phyloP scores from a whole-genome alignment of 2,329 filamentous ascomycete genomes.

The Penicillium sp. region DNA sequence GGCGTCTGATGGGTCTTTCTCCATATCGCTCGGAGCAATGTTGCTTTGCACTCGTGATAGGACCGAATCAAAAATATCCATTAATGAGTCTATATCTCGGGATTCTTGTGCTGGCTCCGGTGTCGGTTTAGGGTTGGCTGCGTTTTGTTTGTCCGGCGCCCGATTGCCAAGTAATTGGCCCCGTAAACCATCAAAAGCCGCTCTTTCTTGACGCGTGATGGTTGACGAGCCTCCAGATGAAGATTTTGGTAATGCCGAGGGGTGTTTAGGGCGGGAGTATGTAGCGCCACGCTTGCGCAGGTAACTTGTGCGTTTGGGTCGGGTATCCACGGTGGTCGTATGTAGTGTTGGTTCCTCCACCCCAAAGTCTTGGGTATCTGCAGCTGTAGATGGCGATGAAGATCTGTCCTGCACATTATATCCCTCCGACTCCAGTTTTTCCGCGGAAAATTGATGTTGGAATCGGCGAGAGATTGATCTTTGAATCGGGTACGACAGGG shows the following conservation, averaged over 20 bases:
- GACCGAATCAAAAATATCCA: too few relatives aligned
- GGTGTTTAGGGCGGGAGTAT: conserved; percentile 1
- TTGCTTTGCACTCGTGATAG: too few relatives aligned
- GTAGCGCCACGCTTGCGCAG: conserved; percentile 23
- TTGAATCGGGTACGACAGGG: conserved; percentile 9
- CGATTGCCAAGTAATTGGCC: too few relatives aligned
- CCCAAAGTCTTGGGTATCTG: not conserved
- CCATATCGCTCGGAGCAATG: too few relatives aligned
- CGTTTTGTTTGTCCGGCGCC: too few relatives aligned
- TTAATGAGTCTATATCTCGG: too few relatives aligned
- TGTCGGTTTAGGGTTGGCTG: too few relatives aligned
- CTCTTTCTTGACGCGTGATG: too few relatives aligned
- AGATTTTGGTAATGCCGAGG: not conserved
- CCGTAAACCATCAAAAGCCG: too few relatives aligned
- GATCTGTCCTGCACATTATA: not conserved
- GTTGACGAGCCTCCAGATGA: too few relatives aligned
- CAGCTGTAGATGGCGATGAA: not conserved
- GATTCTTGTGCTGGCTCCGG: too few relatives aligned
- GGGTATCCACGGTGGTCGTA: not conserved
- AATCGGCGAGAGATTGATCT: conserved; percentile 10
- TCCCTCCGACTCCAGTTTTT: not conserved
- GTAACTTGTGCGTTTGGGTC: conserved; percentile 22
- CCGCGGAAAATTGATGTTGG: conserved; percentile 18
- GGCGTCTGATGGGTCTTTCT: too few relatives aligned
- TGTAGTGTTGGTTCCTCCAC: not conserved